Evolutionary conservation across 1,284 basidiomycete genomes (phyloP), one percentile per base, ranked within the genome.

Genomic region (Irpex lacteus): DNA sequence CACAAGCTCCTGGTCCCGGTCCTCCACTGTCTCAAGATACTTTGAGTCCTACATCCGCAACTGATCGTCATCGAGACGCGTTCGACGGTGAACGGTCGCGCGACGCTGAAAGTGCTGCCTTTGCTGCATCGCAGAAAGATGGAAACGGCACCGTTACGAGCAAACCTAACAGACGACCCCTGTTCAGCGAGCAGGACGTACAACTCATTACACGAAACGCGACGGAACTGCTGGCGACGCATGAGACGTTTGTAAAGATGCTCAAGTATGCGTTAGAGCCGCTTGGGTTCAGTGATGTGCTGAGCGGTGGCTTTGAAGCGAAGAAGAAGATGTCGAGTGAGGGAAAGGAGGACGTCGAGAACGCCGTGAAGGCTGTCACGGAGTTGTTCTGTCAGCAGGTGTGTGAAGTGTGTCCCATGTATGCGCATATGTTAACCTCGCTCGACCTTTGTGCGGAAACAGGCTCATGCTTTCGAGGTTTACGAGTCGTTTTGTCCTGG

Each of bases 401-500:
- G 37, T 36, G 69, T 34, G 6, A 3, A 34, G 5, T 38, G 68
- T 68, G 47, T 36, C 11, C 13, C 38, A 60, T 65, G 59, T 63
- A 60, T 15, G 59, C 63, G 9, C 65, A 38, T n/a, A 9, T 62
- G 62, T 63, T 40, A 37, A n/a, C 36, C 26, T 8, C 62, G 52
- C 65, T 8, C 67, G n/a, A 47, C n/a, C 4, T 0, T 47, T 47
- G 32, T 32, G 11, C 40, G 5, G 5, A 13, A n/a, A 47, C 71
- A 95, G 93, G 88, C 89, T 18, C 79, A 88, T 13, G 80, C 83
- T 52, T 96, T 96, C 70, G 80, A 84, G 62, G 82, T 88, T 1
- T 98, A 98, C 78, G 85, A 94, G 74, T 77, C 83, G 9, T 97
- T 94, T 70, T 97, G 95, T 71, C 86, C 92, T 0, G 89, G 89